Evolutionary conservation across 257 asterid species (phyloP), one percentile per base, ranked within the genome.

Genomic region (Apocynum venetum): DNA sequence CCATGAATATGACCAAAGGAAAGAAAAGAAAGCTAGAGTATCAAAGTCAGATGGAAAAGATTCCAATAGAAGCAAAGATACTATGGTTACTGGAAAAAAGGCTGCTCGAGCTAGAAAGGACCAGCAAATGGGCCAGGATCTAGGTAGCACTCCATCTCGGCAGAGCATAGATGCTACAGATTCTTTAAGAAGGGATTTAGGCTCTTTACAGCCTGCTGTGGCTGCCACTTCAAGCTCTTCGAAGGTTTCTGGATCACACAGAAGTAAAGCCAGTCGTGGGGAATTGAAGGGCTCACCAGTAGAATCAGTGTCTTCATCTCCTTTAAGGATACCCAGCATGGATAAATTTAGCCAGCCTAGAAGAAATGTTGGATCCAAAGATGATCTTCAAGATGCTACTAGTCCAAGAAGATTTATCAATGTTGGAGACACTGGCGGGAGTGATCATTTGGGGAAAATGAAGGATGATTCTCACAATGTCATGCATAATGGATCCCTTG

Each of bases 201-300:
- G 89, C 81, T 75, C 88, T 72, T 83, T 73, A 46, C 94, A 76
- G 49, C 93, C 92, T 74, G 86, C 95, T 69, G 86, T 83, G 79
- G 93, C 97, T 70, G 93, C 98, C 79, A 93, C 92, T 86, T 96
- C 99, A 35, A 96, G 99, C 89, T 93, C 98, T 76, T 96, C 99
- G 78, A 96, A 92, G 84, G 93, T 96, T 76, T 92, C 98, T 79
- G 97, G 98, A 55, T 96, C 99, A 20, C 91, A 77, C 80, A 91
- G 78, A 84, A 89, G 89, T 85, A 89, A 84, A 81, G 78, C 87
- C 75, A 88, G 83, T 79, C 86, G 85, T 60, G 95, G 90, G 81
- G 96, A 89, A 82, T 83, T 82, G 82, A 96, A 89, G 82, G 96
- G 89, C 80, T 96, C 98, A 61, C 99, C 98, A 0, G 97, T 92